Conservation (phyloP, 2,329 filamentous ascomycete species). For the Furcasterigmium furcatum region DNA sequence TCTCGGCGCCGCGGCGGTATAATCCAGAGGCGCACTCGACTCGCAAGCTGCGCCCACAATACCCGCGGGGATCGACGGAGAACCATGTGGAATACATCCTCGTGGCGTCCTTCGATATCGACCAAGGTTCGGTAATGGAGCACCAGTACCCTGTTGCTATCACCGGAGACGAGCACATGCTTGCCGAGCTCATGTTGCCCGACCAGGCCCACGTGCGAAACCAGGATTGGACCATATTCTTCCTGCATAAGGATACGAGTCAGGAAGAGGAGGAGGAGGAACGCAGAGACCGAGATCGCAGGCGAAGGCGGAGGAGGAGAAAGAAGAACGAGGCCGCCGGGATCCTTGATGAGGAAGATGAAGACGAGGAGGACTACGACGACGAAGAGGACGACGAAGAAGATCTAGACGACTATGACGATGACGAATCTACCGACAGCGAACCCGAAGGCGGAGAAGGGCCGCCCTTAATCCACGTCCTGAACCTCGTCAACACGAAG, state of each 20-base stretch:
- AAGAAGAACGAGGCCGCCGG: constrained; percentile 49
- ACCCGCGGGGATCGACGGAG: constrained; percentile 69
- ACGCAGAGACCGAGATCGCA: constrained; percentile 51
- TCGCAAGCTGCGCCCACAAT: constrained; percentile 67
- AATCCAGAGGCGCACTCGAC: constrained; percentile 47
- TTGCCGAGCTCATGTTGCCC: constrained; percentile 96
- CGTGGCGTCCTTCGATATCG: constrained; percentile 95
- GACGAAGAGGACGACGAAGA: constrained; percentile 40
- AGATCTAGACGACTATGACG: constrained; percentile 41
- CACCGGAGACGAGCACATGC: constrained; percentile 95
- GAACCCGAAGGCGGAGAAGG: constrained; percentile 74
- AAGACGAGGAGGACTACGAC: constrained; percentile 44
- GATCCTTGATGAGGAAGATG: constrained; percentile 44
- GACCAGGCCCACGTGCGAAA: constrained; percentile 93
- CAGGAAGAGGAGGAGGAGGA: constrained; percentile 79
- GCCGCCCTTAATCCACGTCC: constrained; percentile 90
- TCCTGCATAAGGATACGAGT: constrained; percentile 91
- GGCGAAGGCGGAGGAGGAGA: constrained; percentile 46
- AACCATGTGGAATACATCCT: constrained; percentile 99
- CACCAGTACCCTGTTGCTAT: constrained; percentile 95
- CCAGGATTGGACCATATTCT: constrained; percentile 99
- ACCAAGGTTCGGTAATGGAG: constrained; percentile 95
- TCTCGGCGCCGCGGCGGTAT: constrained; percentile 49
- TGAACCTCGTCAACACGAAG: constrained; percentile 97
- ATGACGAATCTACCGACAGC: constrained; percentile 52